phyloP scores from a whole-genome alignment of 495 filamentous ascomycete genomes.

The Apiosordaria backusii region DNA sequence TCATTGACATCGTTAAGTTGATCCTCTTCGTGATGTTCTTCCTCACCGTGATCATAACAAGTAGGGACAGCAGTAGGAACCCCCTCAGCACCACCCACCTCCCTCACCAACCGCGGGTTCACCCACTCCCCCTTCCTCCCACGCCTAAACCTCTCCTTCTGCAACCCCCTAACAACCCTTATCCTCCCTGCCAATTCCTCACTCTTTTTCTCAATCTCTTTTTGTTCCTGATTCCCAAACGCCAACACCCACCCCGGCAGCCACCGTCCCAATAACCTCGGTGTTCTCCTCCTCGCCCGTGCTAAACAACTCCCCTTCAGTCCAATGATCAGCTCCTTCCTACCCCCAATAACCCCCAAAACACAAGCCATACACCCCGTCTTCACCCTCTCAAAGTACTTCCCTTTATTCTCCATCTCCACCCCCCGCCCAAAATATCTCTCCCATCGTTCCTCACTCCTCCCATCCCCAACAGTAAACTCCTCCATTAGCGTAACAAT shows the following conservation, averaged over 20 bases:
- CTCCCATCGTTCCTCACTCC: not conserved
- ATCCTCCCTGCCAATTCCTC: not conserved
- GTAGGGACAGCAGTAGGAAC: not conserved
- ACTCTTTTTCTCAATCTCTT: not conserved
- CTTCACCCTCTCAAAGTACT: constrained; percentile 24
- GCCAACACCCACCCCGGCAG: constrained; percentile 20
- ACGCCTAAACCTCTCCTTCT: not conserved
- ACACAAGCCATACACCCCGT: constrained; percentile 47
- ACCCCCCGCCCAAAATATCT: not conserved
- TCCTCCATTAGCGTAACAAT: not conserved
- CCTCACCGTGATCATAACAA: not conserved
- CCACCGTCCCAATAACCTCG: constrained; percentile 40
- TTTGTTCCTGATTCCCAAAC: not conserved
- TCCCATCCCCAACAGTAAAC: not conserved
- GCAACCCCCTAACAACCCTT: not conserved
- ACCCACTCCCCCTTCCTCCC: not conserved
- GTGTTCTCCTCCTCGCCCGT: constrained; percentile 27
- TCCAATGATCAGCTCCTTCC: constrained; percentile 32
- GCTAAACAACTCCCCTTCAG: constrained; percentile 37
- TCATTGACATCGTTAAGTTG: not conserved
- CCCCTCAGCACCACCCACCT: not conserved
- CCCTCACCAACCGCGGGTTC: not conserved
- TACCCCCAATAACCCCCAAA: constrained; percentile 40
- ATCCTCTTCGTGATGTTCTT: too few species aligned
- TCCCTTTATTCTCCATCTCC: not conserved